These are phyloP conservation scores for Xylariaceae sp. DNA, from an alignment of 2,329 filamentous ascomycete species.

Conservation along the genomic window DNA sequence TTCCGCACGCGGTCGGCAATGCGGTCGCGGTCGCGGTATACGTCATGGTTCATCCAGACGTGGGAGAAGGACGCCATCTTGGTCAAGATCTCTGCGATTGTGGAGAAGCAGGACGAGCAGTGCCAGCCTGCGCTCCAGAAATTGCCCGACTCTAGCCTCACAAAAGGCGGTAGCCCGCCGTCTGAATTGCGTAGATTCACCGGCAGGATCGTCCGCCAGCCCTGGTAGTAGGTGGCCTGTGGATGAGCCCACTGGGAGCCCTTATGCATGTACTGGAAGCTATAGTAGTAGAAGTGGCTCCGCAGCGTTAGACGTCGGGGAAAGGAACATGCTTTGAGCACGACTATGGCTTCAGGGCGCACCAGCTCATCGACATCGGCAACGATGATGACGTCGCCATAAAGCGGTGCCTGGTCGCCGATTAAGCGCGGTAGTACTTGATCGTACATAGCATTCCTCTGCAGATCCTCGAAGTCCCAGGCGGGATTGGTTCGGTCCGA, in stretches of 20 bases:
- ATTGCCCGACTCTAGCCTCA: slow-evolving; percentile 38
- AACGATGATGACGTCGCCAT: slow-evolving; percentile 52
- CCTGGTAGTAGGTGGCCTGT: slow-evolving; percentile 52
- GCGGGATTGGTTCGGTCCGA: slow-evolving; percentile 33
- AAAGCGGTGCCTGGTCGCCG: slow-evolving; percentile 37
- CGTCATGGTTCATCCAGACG: slow-evolving; percentile 44
- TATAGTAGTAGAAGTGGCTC: slow-evolving; percentile 53
- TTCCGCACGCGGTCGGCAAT: slow-evolving; percentile 47
- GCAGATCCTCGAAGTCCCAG: slow-evolving; percentile 46
- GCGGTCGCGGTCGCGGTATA: slow-evolving; percentile 41
- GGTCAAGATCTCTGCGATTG: slow-evolving; percentile 47
- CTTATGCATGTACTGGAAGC: slow-evolving; percentile 47
- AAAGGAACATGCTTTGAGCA: slow-evolving; percentile 47
- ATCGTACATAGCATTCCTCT: slow-evolving; percentile 50
- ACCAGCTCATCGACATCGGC: slow-evolving; percentile 58
- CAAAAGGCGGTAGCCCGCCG: slow-evolving; percentile 35
- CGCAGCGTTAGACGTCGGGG: slow-evolving; percentile 48
- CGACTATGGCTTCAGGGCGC: slow-evolving; percentile 43
- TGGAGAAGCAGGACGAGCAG: slow-evolving; percentile 56
- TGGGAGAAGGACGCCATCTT: slow-evolving; percentile 56
- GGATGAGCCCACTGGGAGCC: slow-evolving; percentile 51
- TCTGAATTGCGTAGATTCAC: slow-evolving; percentile 48
- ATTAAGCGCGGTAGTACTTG: slow-evolving; percentile 48
- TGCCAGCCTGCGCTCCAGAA: slow-evolving; percentile 43
- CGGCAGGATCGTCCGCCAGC: slow-evolving; percentile 46